Percentiles rank a stretch among this genome's conserved stretches.
Evolutionary conservation across 345 rosid species (phyloP).

Genomic region (Euclidium syriacum): DNA sequence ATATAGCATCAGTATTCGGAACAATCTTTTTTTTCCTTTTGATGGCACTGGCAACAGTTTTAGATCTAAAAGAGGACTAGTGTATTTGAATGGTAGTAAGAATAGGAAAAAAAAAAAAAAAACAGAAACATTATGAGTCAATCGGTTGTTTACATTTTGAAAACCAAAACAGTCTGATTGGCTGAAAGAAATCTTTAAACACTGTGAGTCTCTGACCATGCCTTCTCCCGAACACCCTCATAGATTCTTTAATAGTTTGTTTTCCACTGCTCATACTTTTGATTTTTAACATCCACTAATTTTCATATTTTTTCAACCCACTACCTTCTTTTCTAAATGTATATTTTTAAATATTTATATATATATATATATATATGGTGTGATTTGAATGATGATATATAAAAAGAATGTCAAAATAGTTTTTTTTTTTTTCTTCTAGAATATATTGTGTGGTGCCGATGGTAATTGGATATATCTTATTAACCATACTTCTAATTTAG

Average conservation of each 20-base stretch:
- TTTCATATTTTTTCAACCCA: neutral
- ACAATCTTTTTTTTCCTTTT: too few relatives aligned
- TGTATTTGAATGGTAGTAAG: too few relatives aligned
- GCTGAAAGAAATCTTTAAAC: neutral
- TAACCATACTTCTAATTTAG: too few relatives aligned
- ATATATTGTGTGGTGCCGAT: too few relatives aligned
- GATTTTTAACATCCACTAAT: constrained; percentile 16
- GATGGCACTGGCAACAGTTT: too few relatives aligned
- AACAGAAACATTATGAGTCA: too few relatives aligned
- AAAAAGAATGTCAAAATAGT: neutral
- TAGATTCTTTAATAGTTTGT: neutral
- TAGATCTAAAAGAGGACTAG: too few relatives aligned
- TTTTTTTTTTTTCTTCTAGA: neutral
- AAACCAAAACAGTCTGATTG: neutral
- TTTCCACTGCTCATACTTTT: neutral
- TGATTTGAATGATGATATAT: neutral
- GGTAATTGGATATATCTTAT: too few relatives aligned
- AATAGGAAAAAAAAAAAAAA: too few relatives aligned
- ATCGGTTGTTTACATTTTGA: too few relatives aligned
- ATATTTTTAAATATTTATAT: neutral
- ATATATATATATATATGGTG: neutral
- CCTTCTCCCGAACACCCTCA: neutral
- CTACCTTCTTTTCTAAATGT: neutral
- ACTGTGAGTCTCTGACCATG: neutral
- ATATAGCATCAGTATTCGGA: too few relatives aligned